Evolutionary conservation across 1,284 basidiomycete genomes (phyloP), one percentile per base, ranked within the genome.

Genomic region (Leccinum solheimii): DNA sequence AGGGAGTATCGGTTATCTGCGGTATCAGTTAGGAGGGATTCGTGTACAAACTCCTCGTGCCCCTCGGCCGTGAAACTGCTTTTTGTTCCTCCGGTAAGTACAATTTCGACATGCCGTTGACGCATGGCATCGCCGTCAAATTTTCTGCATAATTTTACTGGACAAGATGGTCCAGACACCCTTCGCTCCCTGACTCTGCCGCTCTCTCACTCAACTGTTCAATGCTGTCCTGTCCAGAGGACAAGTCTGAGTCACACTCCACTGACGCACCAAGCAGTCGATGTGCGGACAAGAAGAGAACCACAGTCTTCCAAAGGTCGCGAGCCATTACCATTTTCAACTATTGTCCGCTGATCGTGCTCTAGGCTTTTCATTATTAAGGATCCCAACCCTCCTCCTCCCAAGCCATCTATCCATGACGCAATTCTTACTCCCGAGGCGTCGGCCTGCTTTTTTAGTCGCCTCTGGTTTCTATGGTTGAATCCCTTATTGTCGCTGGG

Each of bases 381-480:
- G n/a, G 10, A 43, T 43, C n/a, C n/a, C 40, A 43, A 43, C n/a
- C 40, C 78, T 7, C 78, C 77, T 11, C 78, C 79, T 2, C 77
- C 81, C 0, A 77, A 75, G 58, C 56, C 62, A 5, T 82, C 81
- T 9, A 68, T 85, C 1, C 77, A 82, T 40, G 81, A 84, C 57
- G 75, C 83, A 3, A 64, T 68, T 1, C 66, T 81, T 8, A 80
- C 79, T 6, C 84, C 83, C 1, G 84, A 86, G 65, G 75, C 73
- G 1, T 79, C 75, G 5, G 83, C 84, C 0, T 73, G 76, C 21
- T 71, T 78, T 58, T 75, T 81, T 54, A 77, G 72, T 60, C 62
- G 78, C n/a, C 58, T 85, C 3, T 80, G 77, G n/a, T 86, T 85
- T 70, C 77, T 79, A 57, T 97, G 94, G 94, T 84, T 96, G 56